Evolutionary conservation across 106 monocot genomes (phyloP), one percentile per base, ranked within the genome.

Genomic region (Dendrobium catenatum): DNA sequence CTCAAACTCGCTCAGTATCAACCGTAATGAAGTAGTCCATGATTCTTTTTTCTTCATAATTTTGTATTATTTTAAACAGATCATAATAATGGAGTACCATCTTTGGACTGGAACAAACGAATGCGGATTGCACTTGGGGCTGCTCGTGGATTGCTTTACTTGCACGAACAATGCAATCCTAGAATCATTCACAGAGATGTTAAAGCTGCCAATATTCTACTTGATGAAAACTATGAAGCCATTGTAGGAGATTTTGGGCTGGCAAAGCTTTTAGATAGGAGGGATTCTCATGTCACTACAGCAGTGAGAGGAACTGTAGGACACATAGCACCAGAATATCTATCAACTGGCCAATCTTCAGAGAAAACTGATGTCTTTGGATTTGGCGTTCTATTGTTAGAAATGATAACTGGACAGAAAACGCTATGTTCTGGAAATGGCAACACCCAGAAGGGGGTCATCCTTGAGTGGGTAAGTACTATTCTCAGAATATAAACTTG

Each of bases 351-450:
- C 15, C 96, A 97, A 80, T 94, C 94, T 48, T 97, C 97, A n/a
- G 97, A 97, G 74, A 97, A 97, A 84, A 97, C 97, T 0, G 97
- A 98, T 86, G 97, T 98, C 27, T 98, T 89, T 79, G 94, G 97
- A 48, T 98, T 94, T 91, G 97, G 97, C 42, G 92, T 98, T 82
- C 81, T 98, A 41, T 70, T 98, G 58, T 83, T 98, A 82, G 97
- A 98, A 77, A 78, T 98, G 59, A 85, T 98, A 47, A 87, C 86
- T 16, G 96, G 94, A 8, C 88, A 85, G 18, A 96, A 87, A 77
- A 81, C 84, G 9, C 76, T 92, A 70, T 79, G 82, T 78, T 81
- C 89, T 76, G 89, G 89, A 48, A 88, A 89, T 86, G 90, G 82
- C 15, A 82, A 76, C 51, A 70, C 79, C 76, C 94, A 92, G 81